Base-by-base conservation (phyloP, 2,329 filamentous ascomycete species). In the Calonectria hawksworthii region DNA sequence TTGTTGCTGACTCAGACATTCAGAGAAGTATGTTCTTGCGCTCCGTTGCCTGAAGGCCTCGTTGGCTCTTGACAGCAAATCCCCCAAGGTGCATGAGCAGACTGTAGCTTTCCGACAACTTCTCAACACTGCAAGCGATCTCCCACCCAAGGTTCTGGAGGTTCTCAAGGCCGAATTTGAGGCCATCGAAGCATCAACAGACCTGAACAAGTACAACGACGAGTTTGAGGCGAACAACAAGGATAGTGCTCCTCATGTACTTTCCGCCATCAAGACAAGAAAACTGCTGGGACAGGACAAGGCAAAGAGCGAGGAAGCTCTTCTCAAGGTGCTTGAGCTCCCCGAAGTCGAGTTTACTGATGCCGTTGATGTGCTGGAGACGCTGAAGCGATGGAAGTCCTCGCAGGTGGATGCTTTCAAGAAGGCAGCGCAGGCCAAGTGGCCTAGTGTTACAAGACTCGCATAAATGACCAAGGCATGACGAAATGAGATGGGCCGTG, bases 1-100 rank as follows among this genome's bases (percentile, higher is more conserved):
- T 6, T 63, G 54, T 70, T 36, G 69, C 70, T 59, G 9, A 50
- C 71, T 7, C 32, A 28, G 21, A 5, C 13, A 23, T 44, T 54
- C 81, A 96, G 96, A 92, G 83, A 98, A 98, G 88, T 95, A 94
- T 82, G 87, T 98, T 54, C 93, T 98, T 74, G 96, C 97, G 0
- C 89, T 98, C 74, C 94, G 95, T 81, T 98, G 95, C 85, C 90
- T 99, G 69, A 92, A 94, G 64, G 93, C 94, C 23, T 93, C 95
- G 34, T 87, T 92, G 70, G 88, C 90, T 4, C 88, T 98, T 41
- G 93, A 97, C 76, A 84, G 92, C 3, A 88, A 92, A 59, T 90
- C 96, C 81, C 90, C 94, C 14, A 92, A 90, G 76, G 90, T 96
- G n/a, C 93, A 96, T 82, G 92, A 95, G 81, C 95, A 97, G 83